phyloP scores from a whole-genome alignment of 371 early-diverging fungal species.

The Haplosporangium sp. region DNA sequence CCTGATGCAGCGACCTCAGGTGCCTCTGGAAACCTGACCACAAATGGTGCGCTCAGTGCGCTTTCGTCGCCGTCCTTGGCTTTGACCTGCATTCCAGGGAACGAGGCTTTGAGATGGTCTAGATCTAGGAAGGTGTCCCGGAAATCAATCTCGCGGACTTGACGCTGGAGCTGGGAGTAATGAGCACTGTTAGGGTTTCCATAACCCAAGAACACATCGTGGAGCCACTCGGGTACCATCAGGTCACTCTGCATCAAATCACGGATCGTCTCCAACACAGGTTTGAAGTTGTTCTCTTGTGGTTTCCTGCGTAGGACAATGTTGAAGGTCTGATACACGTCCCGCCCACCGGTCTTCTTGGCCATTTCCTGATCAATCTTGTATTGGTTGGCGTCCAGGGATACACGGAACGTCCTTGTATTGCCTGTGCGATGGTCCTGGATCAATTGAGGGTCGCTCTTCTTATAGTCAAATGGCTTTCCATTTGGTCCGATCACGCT shows the following conservation, averaged over 20 bases:
- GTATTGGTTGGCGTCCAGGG: conserved; percentile 90
- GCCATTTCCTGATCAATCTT: conserved; percentile 57
- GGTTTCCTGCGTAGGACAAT: conserved; percentile 88
- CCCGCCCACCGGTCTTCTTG: conserved; percentile 54
- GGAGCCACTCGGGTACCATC: conserved; percentile 91
- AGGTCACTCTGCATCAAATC: conserved; percentile 84
- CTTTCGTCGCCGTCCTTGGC: conserved; percentile 51
- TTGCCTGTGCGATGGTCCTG: conserved; percentile 58
- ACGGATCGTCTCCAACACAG: conserved; percentile 89
- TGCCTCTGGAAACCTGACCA: conserved; percentile 63
- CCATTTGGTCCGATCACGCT: conserved; percentile 83
- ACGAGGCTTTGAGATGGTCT: conserved; percentile 80
- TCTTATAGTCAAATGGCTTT: conserved; percentile 71
- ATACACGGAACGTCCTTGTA: conserved; percentile 79
- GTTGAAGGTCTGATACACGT: conserved; percentile 87
- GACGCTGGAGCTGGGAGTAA: conserved; percentile 68
- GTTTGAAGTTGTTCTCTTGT: conserved; percentile 91
- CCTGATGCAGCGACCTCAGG: conserved; percentile 51
- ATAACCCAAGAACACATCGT: conserved; percentile 91
- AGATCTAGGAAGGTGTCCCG: conserved; percentile 89
- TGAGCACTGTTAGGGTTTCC: conserved; percentile 88
- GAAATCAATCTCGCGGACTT: conserved; percentile 72
- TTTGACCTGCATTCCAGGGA: conserved; percentile 62
- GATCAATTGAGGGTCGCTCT: conserved; percentile 57
- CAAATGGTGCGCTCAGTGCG: conserved; percentile 68